phyloP scores from a whole-genome alignment of 2,329 filamentous ascomycete species.

The Verticillium isaacii region DNA sequence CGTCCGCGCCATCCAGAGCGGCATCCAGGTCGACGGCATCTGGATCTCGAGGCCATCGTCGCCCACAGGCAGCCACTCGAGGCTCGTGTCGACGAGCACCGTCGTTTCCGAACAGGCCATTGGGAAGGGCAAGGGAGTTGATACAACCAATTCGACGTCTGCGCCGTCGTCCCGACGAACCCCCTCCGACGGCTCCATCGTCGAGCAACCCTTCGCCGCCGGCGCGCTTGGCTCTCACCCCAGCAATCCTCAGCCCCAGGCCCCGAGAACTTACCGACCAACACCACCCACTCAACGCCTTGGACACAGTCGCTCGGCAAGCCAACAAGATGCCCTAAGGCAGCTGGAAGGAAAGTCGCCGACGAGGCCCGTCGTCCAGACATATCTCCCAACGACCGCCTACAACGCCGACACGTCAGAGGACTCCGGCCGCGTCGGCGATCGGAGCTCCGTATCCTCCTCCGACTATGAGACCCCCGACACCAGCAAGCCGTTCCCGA shows the following conservation, averaged over 20 bases:
- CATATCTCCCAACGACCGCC: not conserved
- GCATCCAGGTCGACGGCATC: constrained; percentile 80
- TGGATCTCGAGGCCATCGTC: constrained; percentile 56
- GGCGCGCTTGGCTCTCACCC: not conserved
- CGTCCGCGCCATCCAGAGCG: constrained; percentile 76
- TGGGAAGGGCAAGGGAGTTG: constrained; percentile 9
- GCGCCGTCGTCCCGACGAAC: not conserved
- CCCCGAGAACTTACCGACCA: not conserved
- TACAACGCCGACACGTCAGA: not conserved
- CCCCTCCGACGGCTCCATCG: not conserved
- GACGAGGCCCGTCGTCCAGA: not conserved
- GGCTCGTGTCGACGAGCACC: constrained; percentile 13
- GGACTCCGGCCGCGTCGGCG: not conserved
- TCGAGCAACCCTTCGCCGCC: not conserved
- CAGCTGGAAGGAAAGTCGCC: not conserved
- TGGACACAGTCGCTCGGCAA: not conserved
- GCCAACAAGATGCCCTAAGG: not conserved
- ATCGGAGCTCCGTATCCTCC: not conserved
- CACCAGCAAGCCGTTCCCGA: not conserved
- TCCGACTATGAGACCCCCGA: not conserved
- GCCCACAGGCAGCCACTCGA: constrained; percentile 23
- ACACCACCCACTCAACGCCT: not conserved
- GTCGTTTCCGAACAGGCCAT: constrained; percentile 7
- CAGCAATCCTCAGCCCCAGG: not conserved
- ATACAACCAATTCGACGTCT: not conserved